Base-by-base conservation (phyloP, 2,329 filamentous ascomycete genomes). In the Alternaria sp. region DNA sequence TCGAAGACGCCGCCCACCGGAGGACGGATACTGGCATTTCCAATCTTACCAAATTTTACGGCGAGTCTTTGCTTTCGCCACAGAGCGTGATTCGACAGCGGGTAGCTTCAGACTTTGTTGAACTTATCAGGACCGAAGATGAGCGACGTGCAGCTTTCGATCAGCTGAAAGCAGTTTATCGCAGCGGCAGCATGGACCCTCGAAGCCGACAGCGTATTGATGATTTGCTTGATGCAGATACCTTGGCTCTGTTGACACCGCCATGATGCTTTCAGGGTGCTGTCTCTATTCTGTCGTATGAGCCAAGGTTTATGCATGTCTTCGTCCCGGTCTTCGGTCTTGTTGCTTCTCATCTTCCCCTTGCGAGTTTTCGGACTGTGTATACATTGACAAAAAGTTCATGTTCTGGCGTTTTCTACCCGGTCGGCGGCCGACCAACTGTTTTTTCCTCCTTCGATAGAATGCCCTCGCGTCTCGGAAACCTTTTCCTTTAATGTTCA, bases 1-100 rank as follows among this genome's bases (percentile, higher is more conserved):
- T 90, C 65, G 87, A 90, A 74, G 91, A 93, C 79, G 83, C 85
- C 59, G 77, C 80, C 61, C 78, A 84, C 66, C 83, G 83, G 72
- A 80, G 81, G 72, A 84, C 84, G 63, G 82, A 82, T 62, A 81
- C 82, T 67, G 91, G 91, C 52, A 82, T 91, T 74, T 84, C 84
- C 62, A 86, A 86, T 75, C 82, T 93, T 59, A 82, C 91, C 70
- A 86, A 86, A 50, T 92, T 89, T 78, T 92, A 92, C 77, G 85
- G 86, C 74, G 83, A 85, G 71, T 83, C 85, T 68, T 81, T 90
- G 59, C 81, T 81, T 61, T 86, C 84, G 72, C 55, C 68, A 46
- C 80, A 80, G 62, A 82, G 81, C 67, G 72, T 82, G 12, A 85
- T 89, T 62, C 83, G 85, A 65, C 82, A 86, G 62, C 77, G 81